Evolutionary conservation across 2,329 filamentous ascomycete species (phyloP).

Genomic region (Talaromyces funiculosus): DNA sequence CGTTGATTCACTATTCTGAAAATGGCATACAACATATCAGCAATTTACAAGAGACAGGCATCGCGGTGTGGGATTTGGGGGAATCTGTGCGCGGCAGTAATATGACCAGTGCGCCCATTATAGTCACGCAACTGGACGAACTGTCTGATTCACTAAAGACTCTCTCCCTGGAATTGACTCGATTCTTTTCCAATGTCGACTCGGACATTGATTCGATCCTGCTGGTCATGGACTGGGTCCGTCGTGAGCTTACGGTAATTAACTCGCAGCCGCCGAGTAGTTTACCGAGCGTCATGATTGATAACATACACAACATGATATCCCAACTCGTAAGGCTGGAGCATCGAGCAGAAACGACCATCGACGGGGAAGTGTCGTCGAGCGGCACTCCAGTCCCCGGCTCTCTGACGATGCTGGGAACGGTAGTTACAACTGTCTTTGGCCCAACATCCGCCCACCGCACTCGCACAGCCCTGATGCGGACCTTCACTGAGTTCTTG

Average conservation of each 20-base stretch:
- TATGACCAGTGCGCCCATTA: constrained; percentile 82
- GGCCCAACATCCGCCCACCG: constrained; percentile 75
- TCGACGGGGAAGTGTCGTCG: not conserved
- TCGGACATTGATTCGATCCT: constrained; percentile 90
- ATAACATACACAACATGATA: constrained; percentile 76
- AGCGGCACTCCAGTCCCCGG: constrained; percentile 20
- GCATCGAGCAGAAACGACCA: constrained; percentile 10
- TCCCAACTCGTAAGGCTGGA: constrained; percentile 48
- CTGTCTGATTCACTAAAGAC: constrained; percentile 80
- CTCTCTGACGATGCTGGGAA: constrained; percentile 62
- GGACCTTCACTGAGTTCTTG: constrained; percentile 84
- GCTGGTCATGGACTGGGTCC: constrained; percentile 94
- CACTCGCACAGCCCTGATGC: constrained; percentile 72
- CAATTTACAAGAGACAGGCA: constrained; percentile 82
- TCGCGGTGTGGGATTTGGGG: constrained; percentile 90
- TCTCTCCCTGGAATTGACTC: constrained; percentile 76
- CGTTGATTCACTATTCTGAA: constrained; percentile 90
- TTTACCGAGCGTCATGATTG: constrained; percentile 64
- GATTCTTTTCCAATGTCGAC: constrained; percentile 90
- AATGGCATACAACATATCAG: constrained; percentile 80
- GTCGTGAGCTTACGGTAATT: constrained; percentile 71
- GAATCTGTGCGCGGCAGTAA: constrained; percentile 85
- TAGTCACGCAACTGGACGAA: constrained; percentile 78
- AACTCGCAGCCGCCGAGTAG: constrained; percentile 57
- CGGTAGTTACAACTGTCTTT: constrained; percentile 65